Base-by-base conservation (phyloP, 225 moss, liverwort and hornwort species). In the Pseudoscleropodium purum region DNA sequence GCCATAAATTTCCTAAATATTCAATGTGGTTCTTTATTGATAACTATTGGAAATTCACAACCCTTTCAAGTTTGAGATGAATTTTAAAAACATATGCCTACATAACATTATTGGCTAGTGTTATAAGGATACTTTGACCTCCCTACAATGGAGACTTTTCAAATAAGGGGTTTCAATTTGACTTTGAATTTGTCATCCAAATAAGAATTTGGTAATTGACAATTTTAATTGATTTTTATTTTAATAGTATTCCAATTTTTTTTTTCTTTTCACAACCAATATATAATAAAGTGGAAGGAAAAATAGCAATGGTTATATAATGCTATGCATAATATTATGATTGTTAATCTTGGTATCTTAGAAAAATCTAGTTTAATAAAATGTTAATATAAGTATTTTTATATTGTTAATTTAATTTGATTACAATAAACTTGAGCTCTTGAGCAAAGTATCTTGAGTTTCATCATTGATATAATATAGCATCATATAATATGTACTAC, bases 41-140 rank as follows among this genome's bases (percentile, higher is more conserved):
- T 1, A 49, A 49, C 7, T 49, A 7, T 19, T 75, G 3, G 20
- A 33, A 51, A 12, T 12, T 13, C 0, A 49, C 0, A 0, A 0
- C 31, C 15, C 2, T 18, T 4, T 47, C 1, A 19, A 49, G 12
- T 4, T 47, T 0, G 0, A 74, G 30, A 30, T 74, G 75, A 11
- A 49, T 11, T 47, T 18, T 4, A 49, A 18, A 47, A 47, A 31
- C 0, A 2, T 30, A 47, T 5, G 2, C 2, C 7, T 31, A 19
- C 0, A 19, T 31, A 75, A 49, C 4, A 49, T 31, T 49, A 31
- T 6, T 47, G 18, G 18, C 7, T 43, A 75, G 30, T 18, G 4
- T 30, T 75, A 18, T 31, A 18, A 73, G 3, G 18, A 6, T 47
- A 47, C 4, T 18, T 31, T 75, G 16, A 75, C 31, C 18, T 45